These are phyloP conservation scores for Nicotiana undulata DNA, from an alignment of 257 asterid genomes.

Conservation along the genomic window DNA sequence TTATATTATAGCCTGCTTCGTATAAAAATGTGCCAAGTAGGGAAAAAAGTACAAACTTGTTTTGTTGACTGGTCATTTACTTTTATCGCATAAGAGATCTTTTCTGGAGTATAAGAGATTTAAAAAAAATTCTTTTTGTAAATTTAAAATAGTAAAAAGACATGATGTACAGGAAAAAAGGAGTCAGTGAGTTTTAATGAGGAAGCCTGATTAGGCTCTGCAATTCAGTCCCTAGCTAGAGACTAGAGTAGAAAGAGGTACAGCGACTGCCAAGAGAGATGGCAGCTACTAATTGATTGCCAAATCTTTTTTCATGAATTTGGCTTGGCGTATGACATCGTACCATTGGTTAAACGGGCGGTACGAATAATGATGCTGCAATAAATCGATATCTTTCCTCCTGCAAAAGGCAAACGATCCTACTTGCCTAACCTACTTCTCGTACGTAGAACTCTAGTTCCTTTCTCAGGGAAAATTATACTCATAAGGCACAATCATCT, in stretches of 20 bases:
- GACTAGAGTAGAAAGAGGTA: background rate
- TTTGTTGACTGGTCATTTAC: too few species aligned
- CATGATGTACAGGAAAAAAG: too few species aligned
- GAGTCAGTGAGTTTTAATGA: background rate
- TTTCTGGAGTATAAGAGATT: too few species aligned
- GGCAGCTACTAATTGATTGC: background rate
- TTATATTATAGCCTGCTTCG: too few species aligned
- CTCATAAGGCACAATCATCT: too few species aligned
- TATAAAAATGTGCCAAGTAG: background rate
- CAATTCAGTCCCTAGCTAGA: background rate
- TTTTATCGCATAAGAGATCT: too few species aligned
- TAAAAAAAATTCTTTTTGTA: too few species aligned
- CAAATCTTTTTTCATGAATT: background rate
- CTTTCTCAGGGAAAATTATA: too few species aligned
- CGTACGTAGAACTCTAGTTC: background rate
- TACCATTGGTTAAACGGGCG: constrained; percentile 1
- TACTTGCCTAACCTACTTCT: background rate
- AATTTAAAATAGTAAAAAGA: too few species aligned
- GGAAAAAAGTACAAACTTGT: too few species aligned
- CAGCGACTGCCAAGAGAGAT: background rate
- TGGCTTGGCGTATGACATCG: background rate
- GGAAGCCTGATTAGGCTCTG: background rate
- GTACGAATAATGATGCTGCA: background rate
- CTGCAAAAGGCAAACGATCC: background rate
- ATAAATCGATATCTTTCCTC: background rate